Evolutionary conservation across 1,284 basidiomycete genomes (phyloP), one percentile per base, ranked within the genome.

Genomic region (Coniferiporia weirii): DNA sequence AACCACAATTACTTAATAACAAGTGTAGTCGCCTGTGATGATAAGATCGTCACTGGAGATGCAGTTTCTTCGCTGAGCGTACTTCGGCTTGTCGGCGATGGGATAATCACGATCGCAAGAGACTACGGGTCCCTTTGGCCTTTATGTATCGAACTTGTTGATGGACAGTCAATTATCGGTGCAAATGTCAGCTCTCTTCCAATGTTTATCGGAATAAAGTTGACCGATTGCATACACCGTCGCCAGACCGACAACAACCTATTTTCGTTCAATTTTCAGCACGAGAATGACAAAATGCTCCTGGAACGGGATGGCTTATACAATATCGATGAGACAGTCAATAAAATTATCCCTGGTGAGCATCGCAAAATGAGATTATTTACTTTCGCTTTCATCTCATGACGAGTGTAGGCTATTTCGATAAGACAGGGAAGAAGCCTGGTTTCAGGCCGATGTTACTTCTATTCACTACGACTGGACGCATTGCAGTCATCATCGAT

Each of bases 61-160:
- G 86, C 87, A 1, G 83, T 96, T 57, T 83, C 85, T 67, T 95
- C 93, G 1, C 78, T 97, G 9, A 87, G 91, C 4, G 69, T 92
- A 3, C 73, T 96, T 15, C 79, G 81, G 50, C 69, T 88, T 32
- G 66, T 70, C 1, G 76, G 58, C 1, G 69, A 73, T 4, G 75
- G 77, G 62, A 71, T 96, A 1, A 69, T 78, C 57, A 81, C 81
- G 22, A 72, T 90, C 40, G 87, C 89, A 17, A 81, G 85, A 65
- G 92, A 97, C 71, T 89, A 90, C 71, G 80, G 83, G 0, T 85
- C 92, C 4, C 73, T 93, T 54, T 88, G 85, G 76, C 89, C 90
- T 1, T 73, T 85, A 1, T 74, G 76, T 40, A 75, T 90, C 5
- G 82, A 84, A 61, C 73, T 81, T 17, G 71, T 82, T 12, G 78